These are phyloP conservation scores for Tremellales sp. DNA, from an alignment of 1,284 basidiomycete genomes.

Conservation along the genomic window DNA sequence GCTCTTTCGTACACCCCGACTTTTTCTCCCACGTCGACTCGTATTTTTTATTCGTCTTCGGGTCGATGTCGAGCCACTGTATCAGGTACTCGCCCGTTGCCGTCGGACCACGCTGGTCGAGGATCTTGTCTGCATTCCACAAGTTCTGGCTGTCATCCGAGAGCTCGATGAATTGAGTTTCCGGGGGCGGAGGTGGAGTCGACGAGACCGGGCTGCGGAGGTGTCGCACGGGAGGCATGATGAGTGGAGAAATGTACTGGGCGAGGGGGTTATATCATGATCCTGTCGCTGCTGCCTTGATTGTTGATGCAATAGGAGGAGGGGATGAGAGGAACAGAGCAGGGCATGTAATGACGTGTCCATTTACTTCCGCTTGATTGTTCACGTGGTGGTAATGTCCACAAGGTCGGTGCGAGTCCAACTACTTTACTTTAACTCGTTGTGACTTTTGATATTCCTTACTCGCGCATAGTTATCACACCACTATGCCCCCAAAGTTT, in stretches of 20 bases:
- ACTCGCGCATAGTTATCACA: neutral
- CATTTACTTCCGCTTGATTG: too few species aligned
- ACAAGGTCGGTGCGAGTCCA: neutral
- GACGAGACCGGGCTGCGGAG: too few species aligned
- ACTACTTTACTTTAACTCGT: neutral
- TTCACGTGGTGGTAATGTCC: too few species aligned
- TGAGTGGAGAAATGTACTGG: too few species aligned
- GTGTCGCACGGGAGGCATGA: too few species aligned
- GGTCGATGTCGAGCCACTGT: conserved; percentile 34
- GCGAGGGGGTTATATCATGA: too few species aligned
- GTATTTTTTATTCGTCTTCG: conserved; percentile 25
- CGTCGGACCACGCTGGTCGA: conserved; percentile 19
- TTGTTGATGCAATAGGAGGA: too few species aligned
- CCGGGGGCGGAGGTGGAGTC: neutral
- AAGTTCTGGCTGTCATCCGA: conserved; percentile 15
- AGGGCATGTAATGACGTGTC: too few species aligned
- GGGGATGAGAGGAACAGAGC: too few species aligned
- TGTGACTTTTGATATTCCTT: neutral
- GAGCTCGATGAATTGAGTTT: conserved; percentile 18
- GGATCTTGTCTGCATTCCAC: conserved; percentile 23
- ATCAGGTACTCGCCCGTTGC: conserved; percentile 28
- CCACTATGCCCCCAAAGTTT: conserved; percentile 54
- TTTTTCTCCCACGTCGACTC: conserved; percentile 32
- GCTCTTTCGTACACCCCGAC: conserved; percentile 15
- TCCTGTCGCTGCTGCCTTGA: too few species aligned